Percentiles rank a stretch among this genome's conserved stretches.
Conservation (phyloP, 2,329 filamentous ascomycete genomes). For the Botrytis porri region DNA sequence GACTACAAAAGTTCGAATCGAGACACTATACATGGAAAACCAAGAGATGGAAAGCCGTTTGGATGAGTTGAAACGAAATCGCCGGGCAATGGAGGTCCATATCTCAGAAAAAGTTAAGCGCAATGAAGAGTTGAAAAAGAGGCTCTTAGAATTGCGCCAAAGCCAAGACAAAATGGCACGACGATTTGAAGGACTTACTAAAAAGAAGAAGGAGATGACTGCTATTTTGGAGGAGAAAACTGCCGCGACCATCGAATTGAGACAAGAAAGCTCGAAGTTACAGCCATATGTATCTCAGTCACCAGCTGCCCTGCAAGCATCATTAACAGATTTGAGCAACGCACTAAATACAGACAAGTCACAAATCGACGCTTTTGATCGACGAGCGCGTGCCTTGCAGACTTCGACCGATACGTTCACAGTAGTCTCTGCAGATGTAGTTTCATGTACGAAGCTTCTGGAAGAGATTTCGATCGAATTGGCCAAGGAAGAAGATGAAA, state of each 20-base stretch:
- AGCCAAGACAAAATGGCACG: constrained; percentile 81
- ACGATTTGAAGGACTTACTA: constrained; percentile 77
- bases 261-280: constrained; percentile 84
- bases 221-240: constrained; percentile 69
- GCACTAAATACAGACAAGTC: constrained; percentile 74
- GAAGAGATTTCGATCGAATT: constrained; percentile 85
- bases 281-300: constrained; percentile 90
- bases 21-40: constrained; percentile 80
- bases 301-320: constrained; percentile 76
- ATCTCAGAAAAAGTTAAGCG: constrained; percentile 80
- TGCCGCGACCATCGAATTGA: constrained; percentile 64
- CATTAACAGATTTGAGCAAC: constrained; percentile 76
- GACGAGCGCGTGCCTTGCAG: constrained; percentile 82
- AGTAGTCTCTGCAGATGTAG: constrained; percentile 80
- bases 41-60: constrained; percentile 79
- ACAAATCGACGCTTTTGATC: constrained; percentile 84
- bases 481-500: constrained; percentile 86
- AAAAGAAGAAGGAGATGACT: constrained; percentile 74
- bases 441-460: constrained; percentile 81
- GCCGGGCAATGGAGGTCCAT: constrained; percentile 75
- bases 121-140: constrained; percentile 83
- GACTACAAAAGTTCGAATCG: constrained; percentile 80
- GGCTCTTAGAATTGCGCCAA: constrained; percentile 73
- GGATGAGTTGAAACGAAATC: constrained; percentile 75
- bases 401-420: constrained; percentile 88